These are phyloP conservation scores for Hypoxylon sp. DNA, from an alignment of 2,329 filamentous ascomycete species.

Conservation along the genomic window DNA sequence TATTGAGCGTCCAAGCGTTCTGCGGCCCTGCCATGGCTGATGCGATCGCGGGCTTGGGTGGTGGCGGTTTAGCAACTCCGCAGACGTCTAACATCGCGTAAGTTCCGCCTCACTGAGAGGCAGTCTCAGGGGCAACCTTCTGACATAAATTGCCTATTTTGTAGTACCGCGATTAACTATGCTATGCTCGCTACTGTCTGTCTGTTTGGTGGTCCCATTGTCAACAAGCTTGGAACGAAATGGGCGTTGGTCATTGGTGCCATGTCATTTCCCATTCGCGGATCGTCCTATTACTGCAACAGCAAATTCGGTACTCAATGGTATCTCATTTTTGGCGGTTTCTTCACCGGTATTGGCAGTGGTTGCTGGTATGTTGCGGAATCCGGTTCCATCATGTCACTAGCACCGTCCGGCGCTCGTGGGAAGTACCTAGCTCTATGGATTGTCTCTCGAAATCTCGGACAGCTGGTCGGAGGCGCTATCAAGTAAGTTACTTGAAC, in stretches of 20 bases:
- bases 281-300: conserved; percentile 64
- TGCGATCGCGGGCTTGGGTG: conserved; percentile 59
- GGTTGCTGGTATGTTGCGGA: conserved; percentile 66
- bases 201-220: conserved; percentile 60
- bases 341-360: conserved; percentile 57
- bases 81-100: conserved; percentile 61
- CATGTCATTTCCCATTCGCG: conserved; percentile 61
- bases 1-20: conserved; percentile 63
- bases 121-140: neutral
- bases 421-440: conserved; percentile 64
- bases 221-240: conserved; percentile 63
- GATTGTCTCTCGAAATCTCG: conserved; percentile 64
- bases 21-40: conserved; percentile 60
- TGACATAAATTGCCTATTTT: conserved; percentile 5
- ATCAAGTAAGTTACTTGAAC: conserved; percentile 57
- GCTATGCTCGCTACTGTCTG: conserved; percentile 56
- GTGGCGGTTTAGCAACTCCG: conserved; percentile 62
- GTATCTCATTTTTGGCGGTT: conserved; percentile 60
- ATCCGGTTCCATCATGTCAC: conserved; percentile 64
- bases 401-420: conserved; percentile 62
- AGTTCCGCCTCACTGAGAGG: conserved; percentile 29
- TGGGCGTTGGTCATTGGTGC: conserved; percentile 62
- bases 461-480: conserved; percentile 63
- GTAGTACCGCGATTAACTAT: conserved; percentile 49
- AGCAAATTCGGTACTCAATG: conserved; percentile 65